Evolutionary conservation across 441 rosid genomes (phyloP).

Genomic region (Populus hybrid): DNA sequence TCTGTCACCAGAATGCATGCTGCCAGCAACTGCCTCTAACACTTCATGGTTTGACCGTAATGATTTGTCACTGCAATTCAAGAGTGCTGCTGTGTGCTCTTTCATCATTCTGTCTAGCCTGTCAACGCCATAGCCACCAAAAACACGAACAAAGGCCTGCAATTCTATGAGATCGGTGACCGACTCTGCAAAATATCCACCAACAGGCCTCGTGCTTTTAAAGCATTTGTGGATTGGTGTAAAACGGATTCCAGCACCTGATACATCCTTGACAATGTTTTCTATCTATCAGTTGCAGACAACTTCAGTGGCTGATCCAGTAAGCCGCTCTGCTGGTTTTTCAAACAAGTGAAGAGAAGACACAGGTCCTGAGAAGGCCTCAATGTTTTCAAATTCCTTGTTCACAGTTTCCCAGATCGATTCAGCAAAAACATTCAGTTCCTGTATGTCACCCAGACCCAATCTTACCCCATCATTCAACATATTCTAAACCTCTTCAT

Average conservation of each 20-base stretch:
- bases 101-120: slow-evolving; percentile 92
- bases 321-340: slow-evolving; percentile 65
- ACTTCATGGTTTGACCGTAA: slow-evolving; percentile 85
- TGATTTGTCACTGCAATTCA: slow-evolving; percentile 94
- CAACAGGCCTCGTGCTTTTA: slow-evolving; percentile 98
- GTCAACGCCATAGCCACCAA: slow-evolving; percentile 97
- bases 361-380: slow-evolving; percentile 93
- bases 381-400: slow-evolving; percentile 21
- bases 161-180: slow-evolving; percentile 86
- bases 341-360: slow-evolving; percentile 77
- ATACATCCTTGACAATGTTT: slow-evolving; percentile 90
- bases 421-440: too few relatives aligned
- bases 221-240: slow-evolving; percentile 90
- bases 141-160: slow-evolving; percentile 85
- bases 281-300: slow-evolving; percentile 99
- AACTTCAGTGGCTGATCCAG: slow-evolving; percentile 86
- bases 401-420: too few relatives aligned
- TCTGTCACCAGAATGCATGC: slow-evolving; percentile 97
- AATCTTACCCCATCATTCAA: too few relatives aligned
- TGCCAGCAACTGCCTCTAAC: slow-evolving; percentile 80
- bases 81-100: slow-evolving; percentile 92
- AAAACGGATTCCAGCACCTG: slow-evolving; percentile 94
- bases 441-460: too few relatives aligned
- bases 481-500: too few relatives aligned
- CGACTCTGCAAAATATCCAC: slow-evolving; percentile 99